phyloP scores from a whole-genome alignment of 768 basidiomycete genomes.

The Lactarius deliciosus region DNA sequence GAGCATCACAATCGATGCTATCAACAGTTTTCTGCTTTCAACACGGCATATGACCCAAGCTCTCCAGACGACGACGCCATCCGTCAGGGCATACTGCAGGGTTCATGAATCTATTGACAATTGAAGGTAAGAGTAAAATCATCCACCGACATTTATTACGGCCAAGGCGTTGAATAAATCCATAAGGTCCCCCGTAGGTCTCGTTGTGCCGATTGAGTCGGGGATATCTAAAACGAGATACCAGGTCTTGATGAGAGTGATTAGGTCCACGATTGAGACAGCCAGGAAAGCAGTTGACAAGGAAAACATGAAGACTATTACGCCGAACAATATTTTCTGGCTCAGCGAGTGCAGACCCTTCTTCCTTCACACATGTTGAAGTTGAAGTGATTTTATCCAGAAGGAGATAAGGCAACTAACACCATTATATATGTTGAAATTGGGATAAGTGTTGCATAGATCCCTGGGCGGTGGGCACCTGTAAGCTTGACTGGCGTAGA shows the following conservation, averaged over 20 bases:
- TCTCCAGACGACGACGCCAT: conserved; percentile 22
- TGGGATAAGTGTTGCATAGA: too few relatives aligned
- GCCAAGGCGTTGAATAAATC: conserved; percentile 12
- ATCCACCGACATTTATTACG: conserved; percentile 17
- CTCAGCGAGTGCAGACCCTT: neutral
- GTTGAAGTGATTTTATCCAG: too few relatives aligned
- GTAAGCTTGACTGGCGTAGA: neutral
- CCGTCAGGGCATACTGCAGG: conserved; percentile 12
- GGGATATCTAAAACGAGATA: neutral
- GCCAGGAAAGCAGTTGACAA: conserved; percentile 16
- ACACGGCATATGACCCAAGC: conserved; percentile 17
- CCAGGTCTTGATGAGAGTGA: conserved; percentile 3
- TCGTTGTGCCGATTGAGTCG: neutral
- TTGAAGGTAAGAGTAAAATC: too few relatives aligned
- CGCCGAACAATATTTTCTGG: conserved; percentile 2
- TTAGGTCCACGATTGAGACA: neutral
- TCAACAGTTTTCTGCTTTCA: neutral
- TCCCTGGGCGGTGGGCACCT: neutral
- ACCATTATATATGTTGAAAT: too few relatives aligned
- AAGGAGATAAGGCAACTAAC: too few relatives aligned
- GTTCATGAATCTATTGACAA: neutral
- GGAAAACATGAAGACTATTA: conserved; percentile 8
- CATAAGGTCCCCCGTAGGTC: neutral
- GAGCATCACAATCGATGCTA: conserved; percentile 6
- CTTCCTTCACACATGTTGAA: neutral